Percentiles rank a stretch among this genome's conserved stretches.
phyloP scores from a whole-genome alignment of 2,329 filamentous ascomycete species.

The Corinectria fuckeliana region DNA sequence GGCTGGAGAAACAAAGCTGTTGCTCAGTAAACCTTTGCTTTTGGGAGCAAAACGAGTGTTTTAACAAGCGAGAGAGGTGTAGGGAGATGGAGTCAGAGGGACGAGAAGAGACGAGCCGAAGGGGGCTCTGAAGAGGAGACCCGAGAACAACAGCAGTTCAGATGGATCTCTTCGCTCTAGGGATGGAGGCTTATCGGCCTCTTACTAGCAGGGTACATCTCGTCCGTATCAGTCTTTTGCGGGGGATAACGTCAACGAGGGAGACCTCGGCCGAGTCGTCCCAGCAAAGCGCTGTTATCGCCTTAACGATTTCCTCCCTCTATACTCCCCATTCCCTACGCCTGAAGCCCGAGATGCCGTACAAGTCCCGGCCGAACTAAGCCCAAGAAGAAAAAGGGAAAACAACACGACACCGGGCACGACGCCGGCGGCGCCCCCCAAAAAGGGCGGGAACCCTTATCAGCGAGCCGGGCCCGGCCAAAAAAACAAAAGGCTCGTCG shows the following conservation, averaged over 20 bases:
- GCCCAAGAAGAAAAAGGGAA: not conserved
- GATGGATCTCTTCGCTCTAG: not conserved
- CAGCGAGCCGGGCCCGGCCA: conserved; percentile 17
- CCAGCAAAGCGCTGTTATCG: not conserved
- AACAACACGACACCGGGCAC: no score
- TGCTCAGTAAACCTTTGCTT: not conserved
- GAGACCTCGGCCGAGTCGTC: not conserved
- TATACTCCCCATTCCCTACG: not conserved
- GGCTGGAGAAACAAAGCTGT: conserved; percentile 2
- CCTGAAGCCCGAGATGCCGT: conserved; percentile 10
- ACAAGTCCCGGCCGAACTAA: not conserved
- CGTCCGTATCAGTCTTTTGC: conserved; percentile 3
- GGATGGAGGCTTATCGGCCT: conserved; percentile 18
- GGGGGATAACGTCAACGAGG: conserved; percentile 8
- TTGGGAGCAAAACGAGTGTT: not conserved
- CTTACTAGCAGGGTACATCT: conserved; percentile 1
- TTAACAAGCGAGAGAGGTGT: not conserved
- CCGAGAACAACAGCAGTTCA: not conserved
- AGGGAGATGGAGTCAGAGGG: not conserved
- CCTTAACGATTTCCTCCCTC: not conserved
- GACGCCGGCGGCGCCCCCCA: conserved; percentile 10
- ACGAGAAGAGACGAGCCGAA: not conserved
- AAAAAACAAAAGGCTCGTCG: conserved; percentile 21
- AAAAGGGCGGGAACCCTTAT: conserved; percentile 13
- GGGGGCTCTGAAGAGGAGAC: not conserved